phyloP scores from a whole-genome alignment of 73 alveolate genomes.

The Paramecium primaurelia region DNA sequence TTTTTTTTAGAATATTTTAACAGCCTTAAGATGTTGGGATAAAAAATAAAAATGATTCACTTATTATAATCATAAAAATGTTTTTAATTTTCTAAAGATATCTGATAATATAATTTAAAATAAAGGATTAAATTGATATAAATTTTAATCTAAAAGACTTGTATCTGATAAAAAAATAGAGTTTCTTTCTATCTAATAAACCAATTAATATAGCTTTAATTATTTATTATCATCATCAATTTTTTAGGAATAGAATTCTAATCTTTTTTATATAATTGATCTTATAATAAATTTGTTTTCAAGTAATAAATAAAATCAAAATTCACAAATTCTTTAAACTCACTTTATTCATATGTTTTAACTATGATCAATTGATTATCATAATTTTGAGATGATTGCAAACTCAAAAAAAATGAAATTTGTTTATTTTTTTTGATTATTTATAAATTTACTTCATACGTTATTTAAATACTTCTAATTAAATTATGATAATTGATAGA shows the following conservation, averaged over 20 bases:
- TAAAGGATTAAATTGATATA: not conserved
- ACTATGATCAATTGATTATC: too few relatives aligned
- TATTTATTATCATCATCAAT: not conserved
- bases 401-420: not conserved
- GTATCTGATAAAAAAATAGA: not conserved
- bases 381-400: not conserved
- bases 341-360: too few relatives aligned
- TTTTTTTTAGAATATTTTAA: not conserved
- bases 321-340: too few relatives aligned
- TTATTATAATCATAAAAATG: not conserved
- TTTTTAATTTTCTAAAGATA: not conserved
- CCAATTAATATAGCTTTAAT: too few relatives aligned
- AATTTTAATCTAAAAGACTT: too few relatives aligned
- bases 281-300: too few relatives aligned
- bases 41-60: not conserved
- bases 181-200: not conserved
- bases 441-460: not conserved
- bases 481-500: not conserved
- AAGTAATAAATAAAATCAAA: too few relatives aligned
- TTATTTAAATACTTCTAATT: not conserved
- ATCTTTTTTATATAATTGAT: too few relatives aligned
- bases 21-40: not conserved
- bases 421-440: not conserved
- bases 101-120: not conserved
- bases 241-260: too few relatives aligned